Evolutionary conservation across 202 grass and related monocot species (phyloP), one percentile per base, ranked within the genome.

Genomic region (Brachypodium distachyon): DNA sequence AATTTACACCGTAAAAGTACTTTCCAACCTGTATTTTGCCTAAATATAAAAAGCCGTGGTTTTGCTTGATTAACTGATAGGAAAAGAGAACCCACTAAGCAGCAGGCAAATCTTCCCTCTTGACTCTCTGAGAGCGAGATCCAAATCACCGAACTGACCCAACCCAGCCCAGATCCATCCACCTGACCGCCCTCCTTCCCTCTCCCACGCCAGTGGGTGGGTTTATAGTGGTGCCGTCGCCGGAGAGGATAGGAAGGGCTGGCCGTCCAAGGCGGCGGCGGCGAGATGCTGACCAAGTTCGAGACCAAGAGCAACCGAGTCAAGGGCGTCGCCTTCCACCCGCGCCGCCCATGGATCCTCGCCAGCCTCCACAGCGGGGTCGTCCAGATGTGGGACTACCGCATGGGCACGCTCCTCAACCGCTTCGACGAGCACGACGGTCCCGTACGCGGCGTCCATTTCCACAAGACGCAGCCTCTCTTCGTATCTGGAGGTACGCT

Each of bases 251-350:
- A 37, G n/a, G n/a, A n/a, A n/a, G n/a, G n/a, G n/a, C n/a, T n/a
- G n/a, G n/a, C n/a, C n/a, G n/a, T n/a, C n/a, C n/a, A n/a, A n/a
- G n/a, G n/a, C n/a, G 38, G 74, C 44, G 61, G 3, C 32, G 46
- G 13, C 57, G 56, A 46, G 77, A 91, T 91, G 89, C 85, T 91
- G 77, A 91, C 85, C 77, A 91, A 91, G 71, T 82, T 91, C 68
- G 81, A 87, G 86, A 86, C 90, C 32, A 89, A 87, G 83, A 93
- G 90, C 80, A 93, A 89, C 78, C 90, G 86, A 65, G 86, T 93
- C 26, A 93, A 93, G 79, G 90, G 90, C 25, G 59, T 92, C 14
- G 73, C 73, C 80, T 89, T 92, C 61, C 90, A 92, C 86, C 82
- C 75, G 75, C 78, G 79, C 38, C 72, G 90, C 57, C 86, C 86